Conservation (phyloP, 805 yeast genomes). For the Candida ascalaphidarum region DNA sequence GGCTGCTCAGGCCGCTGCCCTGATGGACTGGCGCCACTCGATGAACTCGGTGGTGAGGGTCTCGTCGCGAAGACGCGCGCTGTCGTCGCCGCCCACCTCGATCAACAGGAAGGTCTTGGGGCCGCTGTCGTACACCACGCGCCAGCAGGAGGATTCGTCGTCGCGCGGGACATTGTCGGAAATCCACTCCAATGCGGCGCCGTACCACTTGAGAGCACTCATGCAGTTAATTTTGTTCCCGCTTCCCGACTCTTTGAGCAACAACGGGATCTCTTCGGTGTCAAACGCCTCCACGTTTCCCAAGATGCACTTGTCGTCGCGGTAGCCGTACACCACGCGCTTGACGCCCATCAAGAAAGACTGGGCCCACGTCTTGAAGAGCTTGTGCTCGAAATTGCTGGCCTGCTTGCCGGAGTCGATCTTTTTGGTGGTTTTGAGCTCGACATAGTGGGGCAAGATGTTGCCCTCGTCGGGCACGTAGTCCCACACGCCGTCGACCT, state of each 20-base stretch:
- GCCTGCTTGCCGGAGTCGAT: constrained; percentile 52
- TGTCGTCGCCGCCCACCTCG: constrained; percentile 31
- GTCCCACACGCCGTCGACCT: constrained; percentile 87
- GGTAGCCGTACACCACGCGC: constrained; percentile 75
- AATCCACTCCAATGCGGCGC: constrained; percentile 78
- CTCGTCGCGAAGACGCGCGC: constrained; percentile 10
- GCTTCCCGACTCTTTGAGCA: constrained; percentile 40
- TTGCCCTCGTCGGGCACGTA: constrained; percentile 51
- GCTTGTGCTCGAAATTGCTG: constrained; percentile 62
- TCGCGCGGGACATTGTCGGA: constrained; percentile 40
- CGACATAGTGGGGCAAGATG: constrained; percentile 68
- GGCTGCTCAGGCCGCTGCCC: no score
- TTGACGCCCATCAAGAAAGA: constrained; percentile 82
- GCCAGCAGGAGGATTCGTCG: constrained; percentile 41
- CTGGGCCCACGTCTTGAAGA: constrained; percentile 87
- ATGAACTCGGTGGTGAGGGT: constrained; percentile 22
- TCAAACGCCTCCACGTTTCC: constrained; percentile 64
- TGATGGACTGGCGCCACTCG: constrained; percentile 17
- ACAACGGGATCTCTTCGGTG: constrained; percentile 70
- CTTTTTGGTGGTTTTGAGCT: constrained; percentile 64
- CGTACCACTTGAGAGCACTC: constrained; percentile 79
- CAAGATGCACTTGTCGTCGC: constrained; percentile 64
- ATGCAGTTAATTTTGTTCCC: constrained; percentile 54
- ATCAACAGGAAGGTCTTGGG: constrained; percentile 44
- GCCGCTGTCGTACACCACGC: constrained; percentile 48